Evolutionary conservation across 129 eudicot species (phyloP).

Genomic region (Dittrichia graveolens): DNA sequence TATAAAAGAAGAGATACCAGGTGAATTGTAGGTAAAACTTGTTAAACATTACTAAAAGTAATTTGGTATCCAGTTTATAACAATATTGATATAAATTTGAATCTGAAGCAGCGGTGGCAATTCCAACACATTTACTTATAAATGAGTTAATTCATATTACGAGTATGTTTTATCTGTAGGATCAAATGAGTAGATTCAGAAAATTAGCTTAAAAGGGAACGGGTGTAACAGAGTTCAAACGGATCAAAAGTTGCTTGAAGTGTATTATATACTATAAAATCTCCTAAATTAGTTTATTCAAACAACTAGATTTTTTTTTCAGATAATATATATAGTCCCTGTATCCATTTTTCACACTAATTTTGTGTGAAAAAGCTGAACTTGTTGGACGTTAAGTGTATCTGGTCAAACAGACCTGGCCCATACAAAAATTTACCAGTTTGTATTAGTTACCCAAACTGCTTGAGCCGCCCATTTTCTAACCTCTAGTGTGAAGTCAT

Average conservation of each 20-base stretch:
- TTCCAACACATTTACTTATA: not conserved
- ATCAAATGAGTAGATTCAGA: not conserved
- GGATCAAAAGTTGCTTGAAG: not conserved
- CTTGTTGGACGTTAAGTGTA: not conserved
- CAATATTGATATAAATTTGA: not conserved
- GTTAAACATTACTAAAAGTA: constrained; percentile 5
- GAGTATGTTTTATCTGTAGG: not conserved
- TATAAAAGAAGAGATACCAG: not conserved
- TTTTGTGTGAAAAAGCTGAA: not conserved
- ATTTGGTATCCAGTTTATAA: too few species aligned
- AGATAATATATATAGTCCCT: not conserved
- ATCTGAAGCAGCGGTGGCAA: not conserved
- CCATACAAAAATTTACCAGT: not conserved
- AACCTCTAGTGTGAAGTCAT: not conserved
- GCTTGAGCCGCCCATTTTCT: not conserved
- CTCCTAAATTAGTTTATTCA: not conserved
- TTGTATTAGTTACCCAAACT: not conserved
- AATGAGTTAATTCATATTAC: not conserved
- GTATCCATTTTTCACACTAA: not conserved
- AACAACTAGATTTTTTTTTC: not conserved
- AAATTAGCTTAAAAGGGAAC: not conserved
- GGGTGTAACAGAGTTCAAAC: not conserved
- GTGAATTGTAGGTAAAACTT: constrained; percentile 18
- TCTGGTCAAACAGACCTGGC: not conserved
- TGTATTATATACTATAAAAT: not conserved